phyloP scores from a whole-genome alignment of 2,329 filamentous ascomycete genomes.

The Sporothrix phasma region DNA sequence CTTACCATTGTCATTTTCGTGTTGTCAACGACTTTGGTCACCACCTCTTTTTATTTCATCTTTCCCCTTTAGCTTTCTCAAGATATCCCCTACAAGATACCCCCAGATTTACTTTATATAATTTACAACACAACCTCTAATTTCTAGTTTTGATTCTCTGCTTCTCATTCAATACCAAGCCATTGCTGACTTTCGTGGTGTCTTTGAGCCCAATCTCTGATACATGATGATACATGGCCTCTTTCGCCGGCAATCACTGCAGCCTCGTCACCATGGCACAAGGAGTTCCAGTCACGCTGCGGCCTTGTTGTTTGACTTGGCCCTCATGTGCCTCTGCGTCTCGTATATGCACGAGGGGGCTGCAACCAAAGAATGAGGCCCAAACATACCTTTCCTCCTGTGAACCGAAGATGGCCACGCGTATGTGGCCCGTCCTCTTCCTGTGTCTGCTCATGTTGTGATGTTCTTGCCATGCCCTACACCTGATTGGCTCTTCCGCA shows the following conservation, averaged over 20 bases:
- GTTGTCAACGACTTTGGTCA: background rate
- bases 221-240: too few relatives aligned
- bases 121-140: background rate
- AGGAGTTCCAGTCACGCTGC: background rate
- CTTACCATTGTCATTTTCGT: conserved; percentile 11
- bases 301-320: background rate
- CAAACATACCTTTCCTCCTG: background rate
- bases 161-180: background rate
- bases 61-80: background rate
- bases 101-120: background rate
- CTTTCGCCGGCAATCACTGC: background rate
- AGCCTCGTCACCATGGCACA: background rate
- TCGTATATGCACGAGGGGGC: conserved; percentile 1
- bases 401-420: too few relatives aligned
- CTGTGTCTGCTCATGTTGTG: background rate
- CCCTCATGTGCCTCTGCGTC: background rate
- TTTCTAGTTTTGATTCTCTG: background rate
- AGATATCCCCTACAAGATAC: conserved; percentile 4
- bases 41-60: background rate
- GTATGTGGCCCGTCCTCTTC: too few relatives aligned
- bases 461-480: background rate
- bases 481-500: background rate
- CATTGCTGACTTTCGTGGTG: too few relatives aligned
- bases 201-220: too few relatives aligned
- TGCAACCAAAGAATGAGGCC: background rate